phyloP scores from a whole-genome alignment of 2,329 filamentous ascomycete genomes.

The Epichloe sylvatica region DNA sequence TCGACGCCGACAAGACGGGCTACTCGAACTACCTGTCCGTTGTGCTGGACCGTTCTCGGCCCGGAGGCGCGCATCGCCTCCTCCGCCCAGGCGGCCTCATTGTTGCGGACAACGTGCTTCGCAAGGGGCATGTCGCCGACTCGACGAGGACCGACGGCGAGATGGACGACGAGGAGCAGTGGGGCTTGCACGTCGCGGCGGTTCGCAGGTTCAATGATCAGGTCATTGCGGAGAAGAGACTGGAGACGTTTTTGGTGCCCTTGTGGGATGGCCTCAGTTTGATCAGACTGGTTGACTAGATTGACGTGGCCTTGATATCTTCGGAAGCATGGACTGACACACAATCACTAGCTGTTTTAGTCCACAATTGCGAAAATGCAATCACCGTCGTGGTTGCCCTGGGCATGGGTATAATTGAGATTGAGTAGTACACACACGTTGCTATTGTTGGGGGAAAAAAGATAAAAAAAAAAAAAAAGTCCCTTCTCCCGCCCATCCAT shows the following conservation, averaged over 20 bases:
- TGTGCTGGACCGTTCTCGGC: slow-evolving; percentile 29
- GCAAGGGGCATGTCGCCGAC: slow-evolving; percentile 32
- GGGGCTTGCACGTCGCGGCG: slow-evolving; percentile 12
- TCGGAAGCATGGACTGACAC: too few species aligned
- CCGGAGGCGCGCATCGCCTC: slow-evolving; percentile 24
- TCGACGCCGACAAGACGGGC: slow-evolving; percentile 40
- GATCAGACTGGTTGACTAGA: slow-evolving; percentile 24
- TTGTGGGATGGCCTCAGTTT: slow-evolving; percentile 30
- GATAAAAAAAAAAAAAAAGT: too few species aligned
- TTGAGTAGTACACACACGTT: neutral
- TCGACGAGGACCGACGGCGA: slow-evolving; percentile 2
- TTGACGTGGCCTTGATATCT: neutral
- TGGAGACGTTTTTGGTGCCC: slow-evolving; percentile 28
- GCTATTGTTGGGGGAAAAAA: too few species aligned
- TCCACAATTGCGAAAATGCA: too few species aligned
- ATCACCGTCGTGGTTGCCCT: too few species aligned
- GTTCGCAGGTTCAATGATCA: slow-evolving; percentile 23
- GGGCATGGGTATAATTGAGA: neutral
- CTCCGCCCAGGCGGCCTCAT: slow-evolving; percentile 36
- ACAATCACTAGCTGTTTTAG: too few species aligned
- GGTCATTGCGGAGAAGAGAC: slow-evolving; percentile 18
- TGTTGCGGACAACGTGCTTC: slow-evolving; percentile 40
- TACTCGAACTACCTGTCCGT: slow-evolving; percentile 34
- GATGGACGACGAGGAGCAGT: slow-evolving; percentile 2
- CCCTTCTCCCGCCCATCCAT: too few species aligned